Evolutionary conservation across 2,329 filamentous ascomycete species (phyloP).

Genomic region (Penicillium sp.): DNA sequence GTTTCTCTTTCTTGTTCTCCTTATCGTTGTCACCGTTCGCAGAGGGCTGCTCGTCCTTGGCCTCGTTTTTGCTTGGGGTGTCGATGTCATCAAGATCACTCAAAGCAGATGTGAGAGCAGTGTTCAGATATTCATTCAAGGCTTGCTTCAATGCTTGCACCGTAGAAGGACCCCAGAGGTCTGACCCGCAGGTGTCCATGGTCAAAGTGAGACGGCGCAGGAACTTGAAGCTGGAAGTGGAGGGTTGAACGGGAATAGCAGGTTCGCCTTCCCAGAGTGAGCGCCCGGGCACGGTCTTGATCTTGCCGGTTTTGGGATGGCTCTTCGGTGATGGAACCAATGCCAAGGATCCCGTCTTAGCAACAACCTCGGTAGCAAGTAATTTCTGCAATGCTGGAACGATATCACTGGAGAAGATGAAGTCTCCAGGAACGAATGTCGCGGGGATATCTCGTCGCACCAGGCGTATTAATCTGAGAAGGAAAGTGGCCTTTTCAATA

Average conservation of each 20-base stretch:
- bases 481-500: constrained; percentile 60
- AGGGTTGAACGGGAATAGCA: constrained; percentile 75
- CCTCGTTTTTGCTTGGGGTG: background rate
- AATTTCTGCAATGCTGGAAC: constrained; percentile 66
- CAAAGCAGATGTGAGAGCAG: constrained; percentile 22
- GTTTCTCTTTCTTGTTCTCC: background rate
- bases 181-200: constrained; percentile 72
- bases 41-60: background rate
- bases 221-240: constrained; percentile 71
- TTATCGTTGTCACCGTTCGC: constrained; percentile 4
- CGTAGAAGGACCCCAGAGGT: constrained; percentile 77
- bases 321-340: constrained; percentile 16
- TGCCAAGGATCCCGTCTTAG: constrained; percentile 45
- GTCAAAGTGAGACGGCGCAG: constrained; percentile 64
- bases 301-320: constrained; percentile 33
- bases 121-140: constrained; percentile 53
- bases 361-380: constrained; percentile 58
- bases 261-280: constrained; percentile 80
- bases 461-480: constrained; percentile 74
- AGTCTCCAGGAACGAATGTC: constrained; percentile 41
- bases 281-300: constrained; percentile 59
- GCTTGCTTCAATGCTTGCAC: constrained; percentile 64
- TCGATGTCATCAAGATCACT: constrained; percentile 20
- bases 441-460: constrained; percentile 68
- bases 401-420: constrained; percentile 60